These are phyloP conservation scores for Pholiota conissans DNA, from an alignment of 768 basidiomycete genomes.

Conservation along the genomic window DNA sequence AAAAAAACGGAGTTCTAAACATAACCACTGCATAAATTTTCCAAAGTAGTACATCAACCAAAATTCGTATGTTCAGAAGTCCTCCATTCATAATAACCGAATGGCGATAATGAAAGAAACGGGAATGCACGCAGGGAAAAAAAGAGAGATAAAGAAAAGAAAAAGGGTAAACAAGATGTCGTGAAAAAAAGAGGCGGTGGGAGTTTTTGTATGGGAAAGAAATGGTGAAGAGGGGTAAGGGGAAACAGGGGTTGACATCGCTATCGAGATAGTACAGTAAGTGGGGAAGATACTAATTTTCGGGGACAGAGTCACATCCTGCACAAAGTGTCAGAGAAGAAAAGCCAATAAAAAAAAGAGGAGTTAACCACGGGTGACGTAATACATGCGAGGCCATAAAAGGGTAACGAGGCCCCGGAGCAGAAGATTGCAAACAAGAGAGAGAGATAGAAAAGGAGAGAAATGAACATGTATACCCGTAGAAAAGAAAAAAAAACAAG, in stretches of 20 bases:
- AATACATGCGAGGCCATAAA: slow-evolving; percentile 1
- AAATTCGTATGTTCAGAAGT: background rate
- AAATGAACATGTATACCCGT: background rate
- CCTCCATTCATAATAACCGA: background rate
- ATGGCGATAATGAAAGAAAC: background rate
- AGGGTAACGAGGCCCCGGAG: background rate
- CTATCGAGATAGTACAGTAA: slow-evolving; percentile 6
- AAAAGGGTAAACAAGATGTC: too few relatives aligned
- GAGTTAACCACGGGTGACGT: slow-evolving; percentile 6
- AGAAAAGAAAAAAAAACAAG: background rate
- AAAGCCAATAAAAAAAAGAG: background rate
- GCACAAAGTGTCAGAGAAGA: background rate
- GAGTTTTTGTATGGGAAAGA: too few relatives aligned
- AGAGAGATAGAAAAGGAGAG: background rate
- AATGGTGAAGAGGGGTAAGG: background rate
- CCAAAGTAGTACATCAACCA: background rate
- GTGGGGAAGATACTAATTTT: background rate
- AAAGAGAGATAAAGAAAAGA: background rate
- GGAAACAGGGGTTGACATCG: background rate
- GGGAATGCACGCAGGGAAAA: background rate
- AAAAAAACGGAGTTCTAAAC: background rate
- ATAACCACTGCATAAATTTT: background rate
- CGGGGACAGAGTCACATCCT: background rate
- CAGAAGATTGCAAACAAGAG: slow-evolving; percentile 6
- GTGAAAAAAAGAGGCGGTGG: background rate